Base-by-base conservation (phyloP, 768 basidiomycete genomes). In the Suillus subalutaceus region DNA sequence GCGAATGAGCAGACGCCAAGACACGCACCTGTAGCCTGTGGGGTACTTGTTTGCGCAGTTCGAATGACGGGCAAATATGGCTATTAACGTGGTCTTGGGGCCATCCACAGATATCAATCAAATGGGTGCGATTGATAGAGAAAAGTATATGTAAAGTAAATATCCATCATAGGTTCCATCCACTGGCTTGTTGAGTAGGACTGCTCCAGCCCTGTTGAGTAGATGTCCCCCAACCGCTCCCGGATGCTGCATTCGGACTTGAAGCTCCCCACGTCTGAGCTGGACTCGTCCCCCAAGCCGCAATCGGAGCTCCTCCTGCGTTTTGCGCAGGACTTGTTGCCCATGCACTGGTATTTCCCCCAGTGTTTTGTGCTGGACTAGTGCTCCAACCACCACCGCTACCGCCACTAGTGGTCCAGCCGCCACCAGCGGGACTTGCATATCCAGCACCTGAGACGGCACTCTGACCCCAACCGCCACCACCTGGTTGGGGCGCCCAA, bases 131-230 rank as follows among this genome's bases (percentile, higher is more conserved):
- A 60, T 43, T 60, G 18, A 40, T 16, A 15, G 35, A 56, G 55
- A 16, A 58, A 59, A 41, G 5, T 20, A 41, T 30, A 59, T 40
- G 26, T 18, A 59, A 41, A 16, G 9, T 40, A 40, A 59, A 41
- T 23, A n/a, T 16, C 30, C 18, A 40, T 73, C 59, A 78, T 37
- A 79, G 57, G 64, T 82, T 86, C 88, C 88, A 89, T 20, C 87
- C 87, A 69, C 84, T 84, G 20, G 84, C 71, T 63, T 83, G 84
- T 64, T 75, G 84, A 44, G 69, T 79, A 43, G 84, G 82, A 71
- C 82, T 88, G 63, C 77, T 79, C 86, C 82, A 87, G 13, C 87
- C 87, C 71, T 66, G 73, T 59, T 66, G 80, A 46, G 68, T 67
- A n/a, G 46, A 66, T 20, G 63, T 8, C 32, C 73, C 74, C 76